Percentiles rank a stretch among this genome's conserved stretches.
Evolutionary conservation across 306 rosid genomes (phyloP).

Genomic region (Corylus heterophylla): DNA sequence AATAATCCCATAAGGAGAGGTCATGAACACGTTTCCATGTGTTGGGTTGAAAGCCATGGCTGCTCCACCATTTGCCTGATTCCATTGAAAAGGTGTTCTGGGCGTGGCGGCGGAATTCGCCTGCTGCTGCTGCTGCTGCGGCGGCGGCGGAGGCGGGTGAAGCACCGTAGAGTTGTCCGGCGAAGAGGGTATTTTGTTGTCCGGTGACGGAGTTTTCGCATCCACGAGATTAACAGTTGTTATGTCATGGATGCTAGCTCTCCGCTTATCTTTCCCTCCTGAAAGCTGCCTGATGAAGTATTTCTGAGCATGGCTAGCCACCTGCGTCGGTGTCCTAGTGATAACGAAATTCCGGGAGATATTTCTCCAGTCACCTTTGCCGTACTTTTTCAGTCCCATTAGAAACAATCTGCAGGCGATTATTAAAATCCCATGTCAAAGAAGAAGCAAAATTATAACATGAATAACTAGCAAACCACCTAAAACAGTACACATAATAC

Average conservation of each 20-base stretch:
- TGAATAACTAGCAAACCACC: slow-evolving; percentile 12
- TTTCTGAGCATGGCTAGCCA: slow-evolving; percentile 97
- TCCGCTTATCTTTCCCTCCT: slow-evolving; percentile 85
- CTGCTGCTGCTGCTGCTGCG: slow-evolving; percentile 31
- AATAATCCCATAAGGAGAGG: slow-evolving; percentile 46
- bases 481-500: too few relatives aligned
- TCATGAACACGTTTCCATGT: slow-evolving; percentile 50
- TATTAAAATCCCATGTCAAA: not conserved
- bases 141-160: not conserved
- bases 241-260: slow-evolving; percentile 97
- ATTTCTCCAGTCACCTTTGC: slow-evolving; percentile 98
- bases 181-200: slow-evolving; percentile 47
- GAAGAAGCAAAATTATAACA: not conserved
- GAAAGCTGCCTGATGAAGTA: slow-evolving; percentile 86
- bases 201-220: slow-evolving; percentile 51
- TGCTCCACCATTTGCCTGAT: slow-evolving; percentile 46
- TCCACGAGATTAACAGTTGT: slow-evolving; percentile 78
- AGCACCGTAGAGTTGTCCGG: slow-evolving; percentile 42
- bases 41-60: slow-evolving; percentile 42
- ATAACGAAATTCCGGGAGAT: slow-evolving; percentile 77
- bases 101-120: slow-evolving; percentile 34
- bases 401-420: slow-evolving; percentile 58
- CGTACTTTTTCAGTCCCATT: slow-evolving; percentile 79
- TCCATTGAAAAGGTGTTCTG: slow-evolving; percentile 59
- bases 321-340: slow-evolving; percentile 85